A percentile compares a stretch with the other conserved stretches of the same genome.
These are phyloP conservation scores for Suillus plorans DNA, from an alignment of 768 basidiomycete genomes.

Conservation along the genomic window DNA sequence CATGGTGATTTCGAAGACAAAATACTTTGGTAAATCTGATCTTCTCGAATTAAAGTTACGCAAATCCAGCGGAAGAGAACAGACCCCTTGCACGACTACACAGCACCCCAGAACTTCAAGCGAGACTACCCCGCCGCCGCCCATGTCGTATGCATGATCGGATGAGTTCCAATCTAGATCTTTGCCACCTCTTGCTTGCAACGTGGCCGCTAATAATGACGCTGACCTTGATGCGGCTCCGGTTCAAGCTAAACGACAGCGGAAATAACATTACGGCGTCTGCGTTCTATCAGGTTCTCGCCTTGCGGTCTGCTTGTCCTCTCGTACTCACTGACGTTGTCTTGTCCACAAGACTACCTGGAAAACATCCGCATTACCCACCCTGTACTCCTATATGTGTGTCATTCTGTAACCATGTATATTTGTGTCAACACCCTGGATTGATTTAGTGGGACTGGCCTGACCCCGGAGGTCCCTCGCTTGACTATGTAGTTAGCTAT, in stretches of 20 bases:
- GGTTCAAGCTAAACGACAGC: conserved; percentile 51
- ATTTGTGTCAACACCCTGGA: not conserved
- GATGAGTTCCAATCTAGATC: conserved; percentile 29
- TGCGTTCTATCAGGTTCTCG: conserved; percentile 41
- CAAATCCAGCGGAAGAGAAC: conserved; percentile 8
- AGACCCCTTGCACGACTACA: conserved; percentile 51
- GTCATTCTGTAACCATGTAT: conserved; percentile 12
- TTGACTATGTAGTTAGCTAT: conserved; percentile 50
- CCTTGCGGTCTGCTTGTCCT: not conserved
- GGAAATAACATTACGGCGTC: conserved; percentile 48
- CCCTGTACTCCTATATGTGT: conserved; percentile 36
- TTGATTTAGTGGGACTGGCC: conserved; percentile 55
- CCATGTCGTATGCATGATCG: conserved; percentile 57
- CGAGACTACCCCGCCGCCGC: conserved; percentile 47
- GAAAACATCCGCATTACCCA: conserved; percentile 44
- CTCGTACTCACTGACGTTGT: conserved; percentile 7
- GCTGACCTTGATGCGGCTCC: not conserved
- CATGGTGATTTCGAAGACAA: conserved; percentile 37
- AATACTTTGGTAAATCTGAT: conserved; percentile 36
- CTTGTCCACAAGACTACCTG: conserved; percentile 43
- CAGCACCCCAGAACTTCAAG: conserved; percentile 56
- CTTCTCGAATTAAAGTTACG: not conserved
- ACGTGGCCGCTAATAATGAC: conserved; percentile 1
- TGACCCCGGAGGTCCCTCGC: conserved; percentile 41
- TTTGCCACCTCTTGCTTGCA: not conserved